These are phyloP conservation scores for Calamus simplicifolius DNA, from an alignment of 176 grass and related monocot genomes.

Conservation along the genomic window DNA sequence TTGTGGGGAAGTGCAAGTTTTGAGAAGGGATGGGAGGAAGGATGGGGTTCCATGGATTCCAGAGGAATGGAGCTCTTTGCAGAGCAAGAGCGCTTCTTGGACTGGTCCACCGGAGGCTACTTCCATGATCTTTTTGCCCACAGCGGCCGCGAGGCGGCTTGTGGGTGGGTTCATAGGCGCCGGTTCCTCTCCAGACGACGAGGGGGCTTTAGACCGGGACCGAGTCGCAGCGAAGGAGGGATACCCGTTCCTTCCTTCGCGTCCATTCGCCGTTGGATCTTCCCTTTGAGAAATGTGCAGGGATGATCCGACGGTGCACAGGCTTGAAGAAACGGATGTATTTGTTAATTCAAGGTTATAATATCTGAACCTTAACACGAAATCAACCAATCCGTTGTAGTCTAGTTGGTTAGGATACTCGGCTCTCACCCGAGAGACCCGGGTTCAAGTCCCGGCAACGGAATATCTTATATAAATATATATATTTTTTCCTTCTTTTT, in stretches of 20 bases:
- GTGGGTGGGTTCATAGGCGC: too few species aligned
- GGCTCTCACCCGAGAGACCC: conserved; percentile 96
- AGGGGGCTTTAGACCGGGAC: too few species aligned
- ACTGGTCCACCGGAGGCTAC: neutral
- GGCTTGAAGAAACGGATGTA: too few species aligned
- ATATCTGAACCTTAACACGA: too few species aligned
- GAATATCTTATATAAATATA: conserved; percentile 18
- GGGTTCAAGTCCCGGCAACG: conserved; percentile 92
- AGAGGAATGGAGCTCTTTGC: conserved; percentile 1
- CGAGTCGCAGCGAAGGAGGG: too few species aligned
- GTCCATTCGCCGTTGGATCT: too few species aligned
- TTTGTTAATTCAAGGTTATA: too few species aligned
- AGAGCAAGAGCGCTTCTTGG: neutral
- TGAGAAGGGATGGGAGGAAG: conserved; percentile 18
- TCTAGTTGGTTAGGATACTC: conserved; percentile 98
- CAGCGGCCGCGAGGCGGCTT: neutral
- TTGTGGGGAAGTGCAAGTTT: conserved; percentile 2
- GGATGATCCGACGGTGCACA: too few species aligned
- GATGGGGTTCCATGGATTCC: neutral
- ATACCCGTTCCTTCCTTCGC: too few species aligned
- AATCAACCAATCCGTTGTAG: conserved; percentile 49
- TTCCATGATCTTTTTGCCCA: neutral
- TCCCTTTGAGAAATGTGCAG: too few species aligned
- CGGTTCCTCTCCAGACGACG: too few species aligned
- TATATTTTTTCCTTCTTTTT: too few species aligned